phyloP scores from a whole-genome alignment of 1,284 basidiomycete species.

The Laetiporus sulphureus region DNA sequence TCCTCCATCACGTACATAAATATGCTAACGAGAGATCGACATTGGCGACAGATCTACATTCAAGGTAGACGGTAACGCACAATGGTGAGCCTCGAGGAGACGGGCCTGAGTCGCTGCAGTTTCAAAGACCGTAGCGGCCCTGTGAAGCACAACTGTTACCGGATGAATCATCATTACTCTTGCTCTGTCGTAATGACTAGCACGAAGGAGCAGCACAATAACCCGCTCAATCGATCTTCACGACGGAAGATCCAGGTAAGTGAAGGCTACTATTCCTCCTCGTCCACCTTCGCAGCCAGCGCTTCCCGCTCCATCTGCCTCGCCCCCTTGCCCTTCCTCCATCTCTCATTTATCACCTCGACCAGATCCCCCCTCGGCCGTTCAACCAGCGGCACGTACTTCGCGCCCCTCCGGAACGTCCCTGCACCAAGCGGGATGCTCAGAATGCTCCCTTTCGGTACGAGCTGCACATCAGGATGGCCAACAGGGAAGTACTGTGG shows the following conservation, averaged over 20 bases:
- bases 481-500: conserved; percentile 30
- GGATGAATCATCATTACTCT: too few relatives aligned
- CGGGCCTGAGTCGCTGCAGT: too few relatives aligned
- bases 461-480: conserved; percentile 11
- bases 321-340: conserved; percentile 60
- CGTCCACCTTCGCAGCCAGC: background rate
- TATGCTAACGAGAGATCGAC: too few relatives aligned
- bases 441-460: conserved; percentile 26
- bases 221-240: background rate
- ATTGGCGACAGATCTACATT: too few relatives aligned
- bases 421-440: conserved; percentile 74
- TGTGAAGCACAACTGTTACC: too few relatives aligned
- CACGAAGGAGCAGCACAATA: too few relatives aligned
- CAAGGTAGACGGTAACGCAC: too few relatives aligned
- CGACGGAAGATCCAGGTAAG: background rate
- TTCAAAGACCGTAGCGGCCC: too few relatives aligned
- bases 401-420: conserved; percentile 47
- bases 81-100: too few relatives aligned
- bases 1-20: too few relatives aligned
- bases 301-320: conserved; percentile 21
- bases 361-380: conserved; percentile 66
- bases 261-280: background rate
- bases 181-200: too few relatives aligned
- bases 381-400: conserved; percentile 61
- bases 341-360: conserved; percentile 72